These are phyloP conservation scores for Neoboletus magnificus DNA, from an alignment of 768 basidiomycete genomes.

Conservation along the genomic window DNA sequence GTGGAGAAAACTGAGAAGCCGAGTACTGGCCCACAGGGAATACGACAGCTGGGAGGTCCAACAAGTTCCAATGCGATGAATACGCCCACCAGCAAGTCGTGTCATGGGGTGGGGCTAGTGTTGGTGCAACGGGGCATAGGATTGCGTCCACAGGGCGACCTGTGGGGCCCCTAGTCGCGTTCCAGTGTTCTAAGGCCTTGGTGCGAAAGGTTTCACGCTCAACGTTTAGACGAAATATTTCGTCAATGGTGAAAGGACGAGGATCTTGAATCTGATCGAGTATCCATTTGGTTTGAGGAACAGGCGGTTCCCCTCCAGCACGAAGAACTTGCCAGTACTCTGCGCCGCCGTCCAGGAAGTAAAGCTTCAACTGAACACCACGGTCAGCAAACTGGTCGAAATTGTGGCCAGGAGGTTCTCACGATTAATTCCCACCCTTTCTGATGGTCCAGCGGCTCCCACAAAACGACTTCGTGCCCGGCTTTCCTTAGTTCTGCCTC, in stretches of 20 bases:
- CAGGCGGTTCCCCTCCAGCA: conserved; percentile 33
- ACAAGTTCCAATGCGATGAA: conserved; percentile 51
- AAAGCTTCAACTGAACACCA: conserved; percentile 38
- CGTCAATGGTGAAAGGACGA: conserved; percentile 37
- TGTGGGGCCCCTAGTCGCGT: conserved; percentile 33
- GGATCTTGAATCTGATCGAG: conserved; percentile 38
- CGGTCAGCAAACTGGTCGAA: conserved; percentile 15
- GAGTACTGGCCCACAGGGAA: conserved; percentile 43
- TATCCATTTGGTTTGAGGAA: conserved; percentile 45
- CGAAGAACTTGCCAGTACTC: conserved; percentile 41
- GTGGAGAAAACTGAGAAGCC: conserved; percentile 20
- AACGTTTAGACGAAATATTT: conserved; percentile 44
- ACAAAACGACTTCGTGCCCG: conserved; percentile 51
- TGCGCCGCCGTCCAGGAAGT: conserved; percentile 47
- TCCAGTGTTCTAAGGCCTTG: conserved; percentile 44
- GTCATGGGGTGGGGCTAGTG: conserved; percentile 47
- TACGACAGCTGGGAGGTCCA: conserved; percentile 46
- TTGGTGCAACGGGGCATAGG: conserved; percentile 45
- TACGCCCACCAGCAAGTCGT: conserved; percentile 50
- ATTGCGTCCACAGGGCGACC: conserved; percentile 48
- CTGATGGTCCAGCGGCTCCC: conserved; percentile 44
- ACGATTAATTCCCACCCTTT: conserved; percentile 48
- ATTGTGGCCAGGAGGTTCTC: not conserved
- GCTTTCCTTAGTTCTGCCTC: conserved; percentile 40
- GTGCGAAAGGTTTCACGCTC: conserved; percentile 43